phyloP scores from a whole-genome alignment of 148 eudicot species.

The Vaccinium corymbosum region DNA sequence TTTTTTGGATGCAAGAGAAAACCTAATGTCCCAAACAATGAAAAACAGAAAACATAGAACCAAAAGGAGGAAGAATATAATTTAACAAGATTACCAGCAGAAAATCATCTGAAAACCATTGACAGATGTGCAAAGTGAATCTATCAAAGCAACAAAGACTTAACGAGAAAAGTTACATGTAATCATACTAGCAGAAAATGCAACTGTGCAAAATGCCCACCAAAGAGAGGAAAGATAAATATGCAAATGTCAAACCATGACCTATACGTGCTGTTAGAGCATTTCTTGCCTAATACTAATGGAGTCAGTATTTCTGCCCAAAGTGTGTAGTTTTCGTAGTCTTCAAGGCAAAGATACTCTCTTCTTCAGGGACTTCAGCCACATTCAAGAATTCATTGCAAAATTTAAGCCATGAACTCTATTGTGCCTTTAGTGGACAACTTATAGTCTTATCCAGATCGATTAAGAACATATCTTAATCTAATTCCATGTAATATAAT shows the following conservation, averaged over 20 bases:
- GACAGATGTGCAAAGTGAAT: not conserved
- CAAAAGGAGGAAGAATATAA: not conserved
- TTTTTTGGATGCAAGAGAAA: not conserved
- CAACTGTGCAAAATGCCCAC: not conserved
- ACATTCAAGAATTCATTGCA: not conserved
- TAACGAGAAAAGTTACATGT: not conserved
- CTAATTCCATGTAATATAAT: not conserved
- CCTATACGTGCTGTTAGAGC: not conserved
- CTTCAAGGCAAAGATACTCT: not conserved
- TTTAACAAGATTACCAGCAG: not conserved
- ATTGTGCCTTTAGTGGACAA: not conserved
- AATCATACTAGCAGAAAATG: not conserved
- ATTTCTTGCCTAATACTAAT: not conserved
- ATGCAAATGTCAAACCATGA: not conserved
- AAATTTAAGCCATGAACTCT: not conserved
- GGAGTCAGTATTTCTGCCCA: not conserved
- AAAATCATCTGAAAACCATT: not conserved
- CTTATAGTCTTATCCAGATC: too few species aligned
- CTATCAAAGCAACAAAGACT: not conserved
- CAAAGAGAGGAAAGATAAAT: not conserved
- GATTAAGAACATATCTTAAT: not conserved
- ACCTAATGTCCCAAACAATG: not conserved
- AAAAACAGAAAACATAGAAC: not conserved
- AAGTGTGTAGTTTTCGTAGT: not conserved
- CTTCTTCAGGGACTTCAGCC: not conserved